A percentile compares a stretch with the other conserved stretches of the same genome.
Evolutionary conservation across 495 filamentous ascomycete genomes (phyloP).

Genomic region (Pyronema domesticum): DNA sequence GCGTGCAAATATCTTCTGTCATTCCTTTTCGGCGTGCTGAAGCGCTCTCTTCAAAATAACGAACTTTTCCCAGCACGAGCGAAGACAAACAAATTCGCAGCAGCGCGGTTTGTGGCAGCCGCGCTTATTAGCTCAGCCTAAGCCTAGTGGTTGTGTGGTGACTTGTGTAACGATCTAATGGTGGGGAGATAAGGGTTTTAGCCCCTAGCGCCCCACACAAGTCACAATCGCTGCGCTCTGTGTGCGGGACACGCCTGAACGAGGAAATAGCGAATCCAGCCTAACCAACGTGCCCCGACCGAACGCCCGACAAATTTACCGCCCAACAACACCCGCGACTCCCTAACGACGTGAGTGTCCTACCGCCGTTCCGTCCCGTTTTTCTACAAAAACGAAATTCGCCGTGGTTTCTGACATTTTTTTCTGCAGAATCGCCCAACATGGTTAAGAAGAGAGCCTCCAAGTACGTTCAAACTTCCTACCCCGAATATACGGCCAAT

Average conservation of each 20-base stretch:
- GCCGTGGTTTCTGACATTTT: slow-evolving; percentile 8
- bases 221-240: neutral
- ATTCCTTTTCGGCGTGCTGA: too few species aligned
- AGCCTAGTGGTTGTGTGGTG: too few species aligned
- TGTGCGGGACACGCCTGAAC: neutral
- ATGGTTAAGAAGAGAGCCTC: slow-evolving; percentile 99
- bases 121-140: too few species aligned
- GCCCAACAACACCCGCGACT: slow-evolving; percentile 1
- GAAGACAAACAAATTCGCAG: too few species aligned
- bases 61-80: too few species aligned
- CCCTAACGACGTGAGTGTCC: slow-evolving; percentile 10
- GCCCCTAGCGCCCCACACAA: too few species aligned
- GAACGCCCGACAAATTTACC: slow-evolving; percentile 1
- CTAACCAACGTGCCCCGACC: neutral
- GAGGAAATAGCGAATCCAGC: neutral
- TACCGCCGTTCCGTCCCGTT: neutral
- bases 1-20: too few species aligned
- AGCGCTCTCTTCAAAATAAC: too few species aligned
- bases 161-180: too few species aligned
- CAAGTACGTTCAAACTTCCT: slow-evolving; percentile 44
- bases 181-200: too few species aligned
- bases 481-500: slow-evolving; percentile 2
- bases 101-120: too few species aligned
- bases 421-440: slow-evolving; percentile 39
- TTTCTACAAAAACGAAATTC: neutral